A percentile compares a stretch with the other conserved stretches of the same genome.
Evolutionary conservation across 345 rosid genomes (phyloP).

Genomic region (Geranium brycei): DNA sequence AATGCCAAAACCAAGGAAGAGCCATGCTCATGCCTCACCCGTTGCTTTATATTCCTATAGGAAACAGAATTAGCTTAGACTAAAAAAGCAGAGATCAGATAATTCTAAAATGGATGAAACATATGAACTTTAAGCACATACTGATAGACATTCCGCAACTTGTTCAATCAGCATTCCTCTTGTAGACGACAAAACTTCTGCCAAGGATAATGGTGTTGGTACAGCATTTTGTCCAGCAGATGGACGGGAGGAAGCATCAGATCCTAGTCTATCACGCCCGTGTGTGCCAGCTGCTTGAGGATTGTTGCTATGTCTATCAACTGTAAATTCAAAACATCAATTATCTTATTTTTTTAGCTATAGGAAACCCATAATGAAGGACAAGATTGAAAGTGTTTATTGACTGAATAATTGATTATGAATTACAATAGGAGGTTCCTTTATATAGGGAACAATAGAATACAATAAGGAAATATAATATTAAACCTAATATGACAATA

Average conservation of each 20-base stretch:
- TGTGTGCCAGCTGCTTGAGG: constrained; percentile 16
- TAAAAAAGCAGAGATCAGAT: too few species aligned
- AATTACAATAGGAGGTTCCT: too few species aligned
- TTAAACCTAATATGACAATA: too few species aligned
- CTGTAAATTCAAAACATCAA: constrained; percentile 5
- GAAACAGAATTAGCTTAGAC: too few species aligned
- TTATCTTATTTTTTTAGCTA: constrained; percentile 8
- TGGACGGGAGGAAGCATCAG: constrained; percentile 12
- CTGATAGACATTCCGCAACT: constrained; percentile 41
- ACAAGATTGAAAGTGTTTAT: neutral
- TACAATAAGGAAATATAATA: too few species aligned
- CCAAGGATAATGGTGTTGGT: constrained; percentile 41
- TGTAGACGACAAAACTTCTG: constrained; percentile 34
- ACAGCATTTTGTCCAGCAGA: constrained; percentile 23
- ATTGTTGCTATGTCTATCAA: constrained; percentile 23
- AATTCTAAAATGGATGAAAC: neutral
- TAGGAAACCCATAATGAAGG: constrained; percentile 1
- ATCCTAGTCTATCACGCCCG: constrained; percentile 21
- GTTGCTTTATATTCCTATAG: too few species aligned
- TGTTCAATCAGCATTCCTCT: constrained; percentile 39
- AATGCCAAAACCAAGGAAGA: too few species aligned
- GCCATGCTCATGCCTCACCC: too few species aligned
- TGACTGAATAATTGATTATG: too few species aligned
- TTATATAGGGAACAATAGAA: too few species aligned
- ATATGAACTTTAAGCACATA: constrained; percentile 13